Evolutionary conservation across 2,329 filamentous ascomycete genomes (phyloP).

Genomic region (Graphium sp.): DNA sequence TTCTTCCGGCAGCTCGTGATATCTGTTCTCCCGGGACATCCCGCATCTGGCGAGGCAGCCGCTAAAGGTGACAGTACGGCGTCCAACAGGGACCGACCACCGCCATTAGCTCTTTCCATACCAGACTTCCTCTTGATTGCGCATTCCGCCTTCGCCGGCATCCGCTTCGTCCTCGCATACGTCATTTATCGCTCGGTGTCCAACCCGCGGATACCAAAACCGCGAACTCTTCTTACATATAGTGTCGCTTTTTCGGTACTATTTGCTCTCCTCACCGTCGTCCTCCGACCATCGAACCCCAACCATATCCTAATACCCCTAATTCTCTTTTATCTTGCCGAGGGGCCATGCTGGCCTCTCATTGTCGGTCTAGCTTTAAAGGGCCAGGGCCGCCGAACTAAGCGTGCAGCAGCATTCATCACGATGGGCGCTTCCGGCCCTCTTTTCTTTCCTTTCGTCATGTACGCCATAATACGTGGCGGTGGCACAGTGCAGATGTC

Average conservation of each 20-base stretch:
- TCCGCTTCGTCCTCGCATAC: conserved; percentile 50
- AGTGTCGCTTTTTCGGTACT: conserved; percentile 45
- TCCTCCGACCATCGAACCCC: conserved; percentile 23
- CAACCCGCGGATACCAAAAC: conserved; percentile 36
- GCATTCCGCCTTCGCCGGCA: conserved; percentile 55
- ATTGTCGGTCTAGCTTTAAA: conserved; percentile 67
- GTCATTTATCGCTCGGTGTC: conserved; percentile 41
- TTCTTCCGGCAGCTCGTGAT: conserved; percentile 38
- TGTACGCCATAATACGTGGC: conserved; percentile 47
- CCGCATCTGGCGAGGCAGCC: conserved; percentile 9
- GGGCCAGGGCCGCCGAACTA: conserved; percentile 65
- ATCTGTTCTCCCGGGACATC: conserved; percentile 16
- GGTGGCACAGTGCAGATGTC: conserved; percentile 46
- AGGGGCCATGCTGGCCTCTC: conserved; percentile 69
- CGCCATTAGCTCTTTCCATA: conserved; percentile 32
- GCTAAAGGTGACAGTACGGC: conserved; percentile 23
- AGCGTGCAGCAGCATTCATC: conserved; percentile 61
- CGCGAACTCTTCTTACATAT: conserved; percentile 52
- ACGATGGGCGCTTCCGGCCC: conserved; percentile 62
- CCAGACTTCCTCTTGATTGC: conserved; percentile 56
- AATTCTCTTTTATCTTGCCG: conserved; percentile 60
- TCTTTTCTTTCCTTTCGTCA: conserved; percentile 56
- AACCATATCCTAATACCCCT: conserved; percentile 42
- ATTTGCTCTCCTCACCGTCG: conserved; percentile 24
- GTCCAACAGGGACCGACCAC: conserved; percentile 14